Base-by-base conservation (phyloP, 495 filamentous ascomycete genomes). In the Aspergillus diversus region DNA sequence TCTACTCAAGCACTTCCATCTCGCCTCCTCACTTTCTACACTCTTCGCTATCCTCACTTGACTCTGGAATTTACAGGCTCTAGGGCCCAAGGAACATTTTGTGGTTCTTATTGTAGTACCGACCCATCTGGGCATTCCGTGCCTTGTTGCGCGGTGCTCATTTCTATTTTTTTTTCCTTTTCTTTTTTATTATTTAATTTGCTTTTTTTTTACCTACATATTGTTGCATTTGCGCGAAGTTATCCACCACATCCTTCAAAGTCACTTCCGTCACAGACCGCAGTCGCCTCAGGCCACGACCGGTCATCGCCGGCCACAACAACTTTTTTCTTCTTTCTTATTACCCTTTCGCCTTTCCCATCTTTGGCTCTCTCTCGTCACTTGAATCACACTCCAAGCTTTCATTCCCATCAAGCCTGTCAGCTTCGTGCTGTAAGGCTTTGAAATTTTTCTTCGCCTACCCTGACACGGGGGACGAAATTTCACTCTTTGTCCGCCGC, bases 181-280 rank as follows among this genome's bases (percentile, higher is more conserved):
- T 51, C 54, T 62, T 33, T 39, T 16, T 48, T 42, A 58, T 32
- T 52, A 16, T 59, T 61, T 43, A 5, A 16, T 56, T 51, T 49
- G 58, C 57, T 52, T 66, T 62, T 54, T 61, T 61, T 64, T 60
- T 32, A 55, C 49, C 59, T 63, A 50, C 33, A 34, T 21, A 55
- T 62, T 56, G 35, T 43, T 46, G 12, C 21, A 31, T 49, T 27
- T 53, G 58, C 49, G 49, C 58, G 31, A 50, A 50, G 51, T 31
- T 60, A 42, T 62, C 53, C 62, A 43, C 58, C 21, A 53, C 39
- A 54, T 37, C 33, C 13, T 43, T 17, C 2, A 49, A 52, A 61
- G 55, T 71, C 65, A 63, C 68, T 73, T 71, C 69, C 74, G 76
- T 77, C 75, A 77, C 70, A 61, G 55, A 51, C 60, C 39, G 49